Evolutionary conservation across 2,329 filamentous ascomycete species (phyloP).

Genomic region (Apiospora malaysiana): DNA sequence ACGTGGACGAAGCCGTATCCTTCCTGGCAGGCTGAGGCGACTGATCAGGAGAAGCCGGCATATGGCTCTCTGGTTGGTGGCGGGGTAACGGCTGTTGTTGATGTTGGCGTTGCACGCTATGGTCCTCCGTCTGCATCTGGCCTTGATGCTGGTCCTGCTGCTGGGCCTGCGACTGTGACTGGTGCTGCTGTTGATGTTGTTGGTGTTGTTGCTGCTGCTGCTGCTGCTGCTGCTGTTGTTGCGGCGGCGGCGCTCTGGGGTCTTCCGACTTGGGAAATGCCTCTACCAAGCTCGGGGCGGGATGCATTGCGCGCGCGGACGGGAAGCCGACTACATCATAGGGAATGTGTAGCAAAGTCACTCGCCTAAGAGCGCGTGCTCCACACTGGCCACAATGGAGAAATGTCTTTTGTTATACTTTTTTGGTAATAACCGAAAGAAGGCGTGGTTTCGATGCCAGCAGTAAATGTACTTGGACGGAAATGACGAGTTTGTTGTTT

Average conservation of each 20-base stretch:
- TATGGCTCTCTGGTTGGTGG: conserved; percentile 30
- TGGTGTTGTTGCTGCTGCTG: conserved; percentile 32
- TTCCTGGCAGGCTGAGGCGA: conserved; percentile 46
- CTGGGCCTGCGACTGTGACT: conserved; percentile 20
- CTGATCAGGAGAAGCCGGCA: conserved; percentile 32
- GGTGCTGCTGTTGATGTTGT: conserved; percentile 18
- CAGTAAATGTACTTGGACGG: neutral
- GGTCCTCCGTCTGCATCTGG: conserved; percentile 32
- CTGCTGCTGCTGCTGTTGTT: conserved; percentile 18
- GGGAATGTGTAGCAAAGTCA: conserved; percentile 16
- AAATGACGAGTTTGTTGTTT: neutral
- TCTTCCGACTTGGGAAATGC: conserved; percentile 43
- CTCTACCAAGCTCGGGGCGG: conserved; percentile 42
- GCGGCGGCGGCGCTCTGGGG: conserved; percentile 36
- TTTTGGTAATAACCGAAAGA: neutral
- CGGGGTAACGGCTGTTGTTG: conserved; percentile 29
- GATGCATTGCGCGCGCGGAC: conserved; percentile 37
- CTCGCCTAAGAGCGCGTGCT: conserved; percentile 19
- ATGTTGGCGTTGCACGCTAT: conserved; percentile 27
- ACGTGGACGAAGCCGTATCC: conserved; percentile 60
- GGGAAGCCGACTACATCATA: conserved; percentile 23
- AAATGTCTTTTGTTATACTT: neutral
- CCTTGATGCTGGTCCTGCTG: conserved; percentile 35
- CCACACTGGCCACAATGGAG: conserved; percentile 12
- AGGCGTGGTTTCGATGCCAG: neutral